Evolutionary conservation across 768 basidiomycete genomes (phyloP), one percentile per base, ranked within the genome.

Genomic region (Phallus indusiatus): DNA sequence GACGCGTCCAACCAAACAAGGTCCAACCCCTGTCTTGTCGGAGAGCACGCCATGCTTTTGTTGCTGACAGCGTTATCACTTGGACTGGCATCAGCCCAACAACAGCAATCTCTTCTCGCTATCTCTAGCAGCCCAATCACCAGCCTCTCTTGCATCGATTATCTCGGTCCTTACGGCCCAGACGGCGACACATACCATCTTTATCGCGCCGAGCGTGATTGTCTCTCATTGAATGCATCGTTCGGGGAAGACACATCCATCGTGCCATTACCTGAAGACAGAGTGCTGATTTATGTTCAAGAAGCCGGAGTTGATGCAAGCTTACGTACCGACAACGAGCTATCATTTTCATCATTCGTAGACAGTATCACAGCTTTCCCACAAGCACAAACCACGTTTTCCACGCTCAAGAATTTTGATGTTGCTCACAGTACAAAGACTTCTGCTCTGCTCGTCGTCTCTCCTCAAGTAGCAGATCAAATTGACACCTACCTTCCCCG

Each of bases 401-500:
- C 42, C 42, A 42, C 9, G 14, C 42, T n/a, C 12, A 11, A 37
- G 36, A 16, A 10, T 10, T 42, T 42, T 10, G n/a, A 42, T 24
- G 47, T 65, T 6, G 18, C 69, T 12, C 61, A 68, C 56, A 55
- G 62, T 12, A 60, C 64, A 7, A 17, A 63, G 1, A 54, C 54
- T 14, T 68, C 66, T n/a, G 60, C 70, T 1, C 58, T 74, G 42
- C 57, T 73, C 33, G 52, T 65, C 47, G 67, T 72, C 2, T 66
- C 67, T 3, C 12, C 42, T 1, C 20, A 55, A 12, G 51, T 63
- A 21, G 55, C 72, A 1, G 63, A 68, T 18, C 53, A 63, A 34
- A 64, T 93, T 62, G 85, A 88, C 63, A 76, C 75, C 10, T 65
- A 80, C 62, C 75, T 90, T n/a, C 91, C 89, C 0, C 77, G 75